These are phyloP conservation scores for Sisymbrium altissimum DNA, from an alignment of 345 rosid species.

Conservation along the genomic window DNA sequence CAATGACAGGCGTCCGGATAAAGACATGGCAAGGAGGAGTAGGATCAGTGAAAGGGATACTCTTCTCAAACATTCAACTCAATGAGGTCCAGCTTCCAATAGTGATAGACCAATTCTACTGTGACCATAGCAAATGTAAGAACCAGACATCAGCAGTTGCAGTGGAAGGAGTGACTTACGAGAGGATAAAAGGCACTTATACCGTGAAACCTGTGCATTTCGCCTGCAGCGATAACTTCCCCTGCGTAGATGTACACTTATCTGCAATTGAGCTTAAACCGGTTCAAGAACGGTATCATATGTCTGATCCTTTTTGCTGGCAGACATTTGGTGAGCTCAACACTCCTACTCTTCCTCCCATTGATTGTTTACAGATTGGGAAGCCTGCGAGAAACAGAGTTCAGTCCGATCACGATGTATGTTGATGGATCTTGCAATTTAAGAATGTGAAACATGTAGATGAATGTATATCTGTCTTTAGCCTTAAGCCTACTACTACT, in stretches of 20 bases:
- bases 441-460: conserved; percentile 5
- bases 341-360: conserved; percentile 87
- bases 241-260: conserved; percentile 75
- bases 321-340: conserved; percentile 78
- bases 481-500: not conserved
- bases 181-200: conserved; percentile 78
- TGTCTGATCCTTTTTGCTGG: conserved; percentile 89
- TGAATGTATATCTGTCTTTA: conserved; percentile 34
- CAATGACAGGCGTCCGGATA: conserved; percentile 88
- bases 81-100: conserved; percentile 86
- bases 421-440: conserved; percentile 39
- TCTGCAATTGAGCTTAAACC: conserved; percentile 70
- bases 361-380: conserved; percentile 77
- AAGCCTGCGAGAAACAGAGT: conserved; percentile 73
- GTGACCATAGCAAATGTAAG: conserved; percentile 70
- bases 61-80: conserved; percentile 90
- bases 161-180: conserved; percentile 83
- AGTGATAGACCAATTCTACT: conserved; percentile 84
- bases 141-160: conserved; percentile 90
- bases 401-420: conserved; percentile 56
- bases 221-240: conserved; percentile 88
- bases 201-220: conserved; percentile 84
- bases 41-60: conserved; percentile 78
- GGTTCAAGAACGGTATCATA: conserved; percentile 63
- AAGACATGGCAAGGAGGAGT: conserved; percentile 99